Evolutionary conservation across 2,329 filamentous ascomycete genomes (phyloP).

Genomic region (Trichoderma oligosporum): DNA sequence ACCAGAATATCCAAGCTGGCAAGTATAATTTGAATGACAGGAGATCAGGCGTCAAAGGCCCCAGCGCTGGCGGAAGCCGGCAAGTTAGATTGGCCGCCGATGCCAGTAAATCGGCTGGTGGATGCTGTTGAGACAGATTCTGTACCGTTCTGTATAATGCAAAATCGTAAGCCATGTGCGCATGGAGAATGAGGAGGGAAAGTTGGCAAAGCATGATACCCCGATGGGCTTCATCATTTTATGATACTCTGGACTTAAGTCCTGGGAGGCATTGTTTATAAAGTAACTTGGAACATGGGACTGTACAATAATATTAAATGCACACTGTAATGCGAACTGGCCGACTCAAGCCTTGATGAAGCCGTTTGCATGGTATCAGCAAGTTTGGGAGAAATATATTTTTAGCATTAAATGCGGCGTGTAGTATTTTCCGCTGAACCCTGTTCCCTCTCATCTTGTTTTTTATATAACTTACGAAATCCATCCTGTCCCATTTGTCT

Average conservation of each 20-base stretch:
- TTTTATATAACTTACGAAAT: conserved; percentile 15
- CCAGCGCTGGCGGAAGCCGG: conserved; percentile 47
- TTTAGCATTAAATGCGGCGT: conserved; percentile 32
- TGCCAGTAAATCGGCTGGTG: conserved; percentile 37
- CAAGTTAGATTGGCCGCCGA: conserved; percentile 45
- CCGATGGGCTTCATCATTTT: conserved; percentile 18
- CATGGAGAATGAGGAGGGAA: neutral
- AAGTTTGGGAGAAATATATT: conserved; percentile 25
- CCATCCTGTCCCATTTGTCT: conserved; percentile 10
- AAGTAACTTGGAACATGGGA: neutral
- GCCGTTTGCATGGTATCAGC: no score
- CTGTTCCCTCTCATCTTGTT: conserved; percentile 16
- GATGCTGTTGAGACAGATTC: conserved; percentile 45
- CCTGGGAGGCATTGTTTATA: neutral
- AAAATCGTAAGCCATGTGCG: neutral
- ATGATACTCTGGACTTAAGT: neutral
- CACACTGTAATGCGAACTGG: conserved; percentile 28
- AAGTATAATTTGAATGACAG: conserved; percentile 93
- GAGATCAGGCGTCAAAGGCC: conserved; percentile 82
- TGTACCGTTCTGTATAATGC: neutral
- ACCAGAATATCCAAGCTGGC: conserved; percentile 92
- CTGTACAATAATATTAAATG: conserved; percentile 28
- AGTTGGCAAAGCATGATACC: conserved; percentile 29
- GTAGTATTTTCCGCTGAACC: conserved; percentile 22
- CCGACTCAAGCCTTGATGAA: conserved; percentile 5